Conservation (phyloP, 306 rosid species). For the Styphnolobium japonicum region DNA sequence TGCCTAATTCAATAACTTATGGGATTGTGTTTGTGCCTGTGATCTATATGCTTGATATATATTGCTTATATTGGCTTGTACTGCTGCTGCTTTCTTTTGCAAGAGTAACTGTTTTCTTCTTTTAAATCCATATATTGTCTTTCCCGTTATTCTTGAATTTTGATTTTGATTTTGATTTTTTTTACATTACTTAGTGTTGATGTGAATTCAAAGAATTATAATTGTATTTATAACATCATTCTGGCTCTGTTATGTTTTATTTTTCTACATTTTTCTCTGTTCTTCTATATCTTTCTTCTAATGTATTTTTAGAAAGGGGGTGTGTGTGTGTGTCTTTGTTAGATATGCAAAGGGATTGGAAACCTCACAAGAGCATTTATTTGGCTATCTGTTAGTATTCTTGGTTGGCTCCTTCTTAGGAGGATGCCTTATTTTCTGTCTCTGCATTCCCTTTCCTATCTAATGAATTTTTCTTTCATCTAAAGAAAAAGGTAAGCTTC, state of each 20-base stretch:
- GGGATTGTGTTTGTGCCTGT: not conserved
- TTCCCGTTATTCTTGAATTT: not conserved
- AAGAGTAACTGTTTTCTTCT: not conserved
- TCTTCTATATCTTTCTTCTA: not conserved
- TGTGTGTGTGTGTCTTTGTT: not conserved
- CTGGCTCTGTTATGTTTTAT: not conserved
- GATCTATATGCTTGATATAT: slow-evolving; percentile 1
- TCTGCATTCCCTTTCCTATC: not conserved
- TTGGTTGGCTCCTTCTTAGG: slow-evolving; percentile 2
- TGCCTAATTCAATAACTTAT: not conserved
- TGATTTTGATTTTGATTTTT: not conserved
- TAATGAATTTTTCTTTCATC: not conserved
- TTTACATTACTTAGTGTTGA: not conserved
- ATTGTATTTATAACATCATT: not conserved
- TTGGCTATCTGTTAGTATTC: not conserved
- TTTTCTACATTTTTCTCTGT: not conserved
- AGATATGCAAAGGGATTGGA: not conserved
- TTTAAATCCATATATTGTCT: not conserved
- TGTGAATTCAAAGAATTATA: not conserved
- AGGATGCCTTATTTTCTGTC: not conserved
- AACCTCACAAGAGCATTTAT: not conserved
- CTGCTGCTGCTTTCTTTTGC: not conserved
- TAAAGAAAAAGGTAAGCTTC: not conserved
- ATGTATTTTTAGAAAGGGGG: not conserved
- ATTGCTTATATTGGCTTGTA: not conserved